Evolutionary conservation across 2,329 filamentous ascomycete species (phyloP), one percentile per base, ranked within the genome.

Genomic region (Venturia effusa): DNA sequence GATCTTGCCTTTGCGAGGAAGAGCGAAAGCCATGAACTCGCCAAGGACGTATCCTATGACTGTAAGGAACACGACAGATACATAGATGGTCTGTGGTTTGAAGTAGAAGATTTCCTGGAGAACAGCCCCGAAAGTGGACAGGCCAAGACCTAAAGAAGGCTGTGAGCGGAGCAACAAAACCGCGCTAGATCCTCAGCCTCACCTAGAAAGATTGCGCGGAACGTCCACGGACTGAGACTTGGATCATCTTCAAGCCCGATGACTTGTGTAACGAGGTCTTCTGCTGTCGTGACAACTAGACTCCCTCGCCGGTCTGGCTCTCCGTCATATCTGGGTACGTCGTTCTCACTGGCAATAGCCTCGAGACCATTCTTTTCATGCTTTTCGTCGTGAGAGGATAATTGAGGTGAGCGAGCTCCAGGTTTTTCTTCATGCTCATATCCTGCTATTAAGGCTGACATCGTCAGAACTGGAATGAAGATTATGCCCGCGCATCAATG

Each of bases 41-140:
- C 78, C 78, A 11, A 78, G 67, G 11, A 78, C 69, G 64, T 79
- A 80, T 40, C 72, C 73, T 17, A 80, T 72, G 34, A 81, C 75
- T 3, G 74, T 74, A 63, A 81, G 64, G 68, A 80, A 80, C 24
- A 80, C 76, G 19, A 73, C 69, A 1, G 76, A 78, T 11, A 81
- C 75, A 32, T 67, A 74, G 59, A 81, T 75, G 4, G 71, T 72
- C 67, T 80, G 79, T 1, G 79, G 78, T 67, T 80, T 80, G 72
- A 80, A 80, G 61, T 77, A 75, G 67, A 75, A 81, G 64, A 81
- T 80, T 40, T 75, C 74, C 43, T 74, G 72, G 6, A 81, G 70
- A 6, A 76, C 74, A 17, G 57, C 34, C 11, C 57, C 62, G 43
- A 67, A 67, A 34, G 59, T 54, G 30, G 61, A 34, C 13, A 65